Evolutionary conservation across 441 rosid species (phyloP), one percentile per base, ranked within the genome.

Genomic region (Gossypium schwendimanii): DNA sequence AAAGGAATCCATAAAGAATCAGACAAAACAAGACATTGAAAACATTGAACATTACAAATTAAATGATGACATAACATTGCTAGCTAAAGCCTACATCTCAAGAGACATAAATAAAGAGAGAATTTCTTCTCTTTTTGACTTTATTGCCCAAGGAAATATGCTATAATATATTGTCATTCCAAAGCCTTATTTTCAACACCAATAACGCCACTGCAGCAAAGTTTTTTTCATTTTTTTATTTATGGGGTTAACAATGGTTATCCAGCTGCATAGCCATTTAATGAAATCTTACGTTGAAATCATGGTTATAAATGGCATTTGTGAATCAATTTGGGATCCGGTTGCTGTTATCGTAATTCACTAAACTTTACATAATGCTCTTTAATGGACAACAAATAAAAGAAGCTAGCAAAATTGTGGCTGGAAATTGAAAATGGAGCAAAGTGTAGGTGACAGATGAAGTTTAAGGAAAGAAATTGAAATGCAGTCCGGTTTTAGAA

Each of bases 391-490:
- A 4, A 28, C 33, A 28, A 28, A 4, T 4, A 2, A 28, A 4
- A 28, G 33, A 28, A 28, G 33, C 3, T 28, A 28, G 79, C 91
- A 87, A 85, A 85, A 87, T 75, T 81, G 81, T 72, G 76, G 75
- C 77, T 70, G 64, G 69, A 70, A 60, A 73, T 50, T 71, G 83
- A 75, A 58, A 74, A 75, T 31, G 79, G 71, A 80, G 75, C 80
- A 73, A 79, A 53, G 71, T 55, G 44, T 75, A 53, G 21, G 63
- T 55, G 63, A 68, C 15, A 72, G 49, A 70, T 39, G 45, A 65
- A 49, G 44, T 47, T 41, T 58, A 69, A 44, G 15, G 36, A 75
- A 63, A 69, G 1, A 21, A 67, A 74, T 7, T 53, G 26, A 24
- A 44, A 60, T 47, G 70, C 72, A 39, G 64, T 53, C 69, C 2